Percentiles rank a stretch among this genome's conserved stretches.
Conservation (phyloP, 768 basidiomycete genomes). For the Paxillus ammoniavirescens region DNA sequence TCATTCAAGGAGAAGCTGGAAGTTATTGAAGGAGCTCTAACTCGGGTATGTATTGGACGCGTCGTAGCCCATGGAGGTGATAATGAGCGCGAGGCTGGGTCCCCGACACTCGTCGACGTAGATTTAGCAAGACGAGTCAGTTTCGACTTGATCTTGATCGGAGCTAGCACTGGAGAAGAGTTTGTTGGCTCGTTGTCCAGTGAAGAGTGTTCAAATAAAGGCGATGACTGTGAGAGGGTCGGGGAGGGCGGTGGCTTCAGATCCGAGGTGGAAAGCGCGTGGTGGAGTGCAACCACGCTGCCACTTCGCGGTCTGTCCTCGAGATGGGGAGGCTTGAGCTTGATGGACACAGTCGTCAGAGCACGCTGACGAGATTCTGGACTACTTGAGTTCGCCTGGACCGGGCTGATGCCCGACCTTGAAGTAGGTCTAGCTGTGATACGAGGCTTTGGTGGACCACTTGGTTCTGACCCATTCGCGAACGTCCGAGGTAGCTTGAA, state of each 20-base stretch:
- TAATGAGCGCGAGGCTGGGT: slow-evolving; percentile 41
- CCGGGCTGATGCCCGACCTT: slow-evolving; percentile 12
- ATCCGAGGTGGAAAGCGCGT: slow-evolving; percentile 24
- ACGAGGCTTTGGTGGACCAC: slow-evolving; percentile 25
- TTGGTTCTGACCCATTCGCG: slow-evolving; percentile 29
- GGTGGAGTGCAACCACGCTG: slow-evolving; percentile 25
- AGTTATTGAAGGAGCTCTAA: slow-evolving; percentile 31
- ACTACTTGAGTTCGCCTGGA: slow-evolving; percentile 6
- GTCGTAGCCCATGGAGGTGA: slow-evolving; percentile 32
- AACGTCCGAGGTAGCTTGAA: slow-evolving; percentile 36
- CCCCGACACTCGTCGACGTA: slow-evolving; percentile 11
- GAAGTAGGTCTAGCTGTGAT: slow-evolving; percentile 31
- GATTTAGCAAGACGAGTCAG: slow-evolving; percentile 48
- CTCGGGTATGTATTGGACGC: slow-evolving; percentile 26
- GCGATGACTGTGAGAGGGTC: slow-evolving; percentile 14
- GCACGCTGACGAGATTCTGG: slow-evolving; percentile 33
- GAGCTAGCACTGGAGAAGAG: slow-evolving; percentile 16
- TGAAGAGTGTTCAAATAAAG: slow-evolving; percentile 12
- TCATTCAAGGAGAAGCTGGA: slow-evolving; percentile 26
- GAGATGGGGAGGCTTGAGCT: slow-evolving; percentile 26
- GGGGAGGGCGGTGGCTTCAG: slow-evolving; percentile 14
- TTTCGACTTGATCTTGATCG: slow-evolving; percentile 59
- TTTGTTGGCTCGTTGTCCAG: slow-evolving; percentile 13
- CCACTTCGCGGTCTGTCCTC: slow-evolving; percentile 34
- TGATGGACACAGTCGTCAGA: slow-evolving; percentile 21